Evolutionary conservation across 2,329 filamentous ascomycete species (phyloP).

Genomic region (Capronia coronata): DNA sequence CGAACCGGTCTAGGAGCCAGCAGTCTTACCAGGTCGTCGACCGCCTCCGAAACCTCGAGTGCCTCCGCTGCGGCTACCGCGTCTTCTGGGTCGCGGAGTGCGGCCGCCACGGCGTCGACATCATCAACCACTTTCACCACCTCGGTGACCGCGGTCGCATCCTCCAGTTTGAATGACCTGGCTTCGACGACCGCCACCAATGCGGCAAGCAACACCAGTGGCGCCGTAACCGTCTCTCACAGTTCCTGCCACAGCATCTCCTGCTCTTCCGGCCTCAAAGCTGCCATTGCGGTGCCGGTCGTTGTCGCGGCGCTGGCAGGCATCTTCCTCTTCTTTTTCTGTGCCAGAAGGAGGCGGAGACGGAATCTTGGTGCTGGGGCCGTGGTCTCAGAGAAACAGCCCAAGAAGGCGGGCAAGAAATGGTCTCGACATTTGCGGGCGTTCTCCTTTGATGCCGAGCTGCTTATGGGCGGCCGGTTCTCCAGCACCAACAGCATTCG

Average conservation of each 20-base stretch:
- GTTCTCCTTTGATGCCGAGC: conserved; percentile 28
- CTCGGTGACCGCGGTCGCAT: conserved; percentile 4
- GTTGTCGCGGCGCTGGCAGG: conserved; percentile 21
- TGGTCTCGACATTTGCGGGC: conserved; percentile 27
- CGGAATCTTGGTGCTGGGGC: conserved; percentile 11
- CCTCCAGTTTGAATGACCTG: background rate
- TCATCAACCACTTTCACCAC: conserved; percentile 19
- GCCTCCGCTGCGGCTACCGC: conserved; percentile 1
- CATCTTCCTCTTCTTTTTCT: conserved; percentile 23
- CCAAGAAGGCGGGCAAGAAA: conserved; percentile 23
- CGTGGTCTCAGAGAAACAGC: conserved; percentile 19
- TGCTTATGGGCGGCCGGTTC: conserved; percentile 28
- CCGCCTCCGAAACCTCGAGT: background rate
- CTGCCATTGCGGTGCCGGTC: conserved; percentile 26
- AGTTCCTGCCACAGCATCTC: conserved; percentile 23
- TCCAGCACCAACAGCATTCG: conserved; percentile 28
- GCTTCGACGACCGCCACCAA: conserved; percentile 14
- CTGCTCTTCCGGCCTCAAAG: conserved; percentile 24
- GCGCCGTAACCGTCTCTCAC: conserved; percentile 18
- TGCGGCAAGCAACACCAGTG: conserved; percentile 18
- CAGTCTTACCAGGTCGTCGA: background rate
- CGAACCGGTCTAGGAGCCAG: background rate
- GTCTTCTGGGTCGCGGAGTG: background rate
- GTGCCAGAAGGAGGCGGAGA: conserved; percentile 18
- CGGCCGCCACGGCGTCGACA: background rate